Conservation (phyloP, 192 early-diverging fungal genomes). For the Dimargaris cristalligena region DNA sequence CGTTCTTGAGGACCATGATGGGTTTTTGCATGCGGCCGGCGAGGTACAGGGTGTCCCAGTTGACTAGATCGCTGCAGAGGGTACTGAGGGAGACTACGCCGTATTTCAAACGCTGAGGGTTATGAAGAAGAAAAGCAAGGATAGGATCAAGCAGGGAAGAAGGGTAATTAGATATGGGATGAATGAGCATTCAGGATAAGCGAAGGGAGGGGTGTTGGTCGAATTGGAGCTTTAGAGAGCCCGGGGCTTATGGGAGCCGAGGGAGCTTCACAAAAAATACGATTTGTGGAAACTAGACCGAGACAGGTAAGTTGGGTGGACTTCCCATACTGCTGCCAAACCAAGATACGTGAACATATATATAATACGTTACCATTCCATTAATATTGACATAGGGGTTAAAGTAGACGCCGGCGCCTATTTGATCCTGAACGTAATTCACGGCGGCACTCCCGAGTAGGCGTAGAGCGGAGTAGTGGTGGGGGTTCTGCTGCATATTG, state of each 20-base stretch:
- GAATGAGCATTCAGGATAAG: no score
- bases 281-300: no score
- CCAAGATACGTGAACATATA: slow-evolving; percentile 5
- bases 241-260: no score
- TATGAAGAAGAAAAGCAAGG: no score
- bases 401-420: slow-evolving; percentile 89
- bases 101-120: slow-evolving; percentile 66
- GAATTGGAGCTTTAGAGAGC: no score
- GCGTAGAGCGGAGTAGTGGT: slow-evolving; percentile 79
- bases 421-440: slow-evolving; percentile 54
- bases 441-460: slow-evolving; percentile 56
- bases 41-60: slow-evolving; percentile 92
- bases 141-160: no score
- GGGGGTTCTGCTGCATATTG: slow-evolving; percentile 79
- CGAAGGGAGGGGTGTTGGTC: no score
- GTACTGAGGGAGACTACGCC: slow-evolving; percentile 87
- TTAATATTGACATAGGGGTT: slow-evolving; percentile 84
- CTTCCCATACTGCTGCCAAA: no score
- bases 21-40: slow-evolving; percentile 98
- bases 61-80: slow-evolving; percentile 68
- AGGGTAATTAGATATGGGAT: no score
- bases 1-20: slow-evolving; percentile 24
- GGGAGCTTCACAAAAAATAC: no score
- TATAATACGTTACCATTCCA: slow-evolving; percentile 43
- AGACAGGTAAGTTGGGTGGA: no score